Conservation (phyloP, 768 basidiomycete genomes). For the Boletellus ananas region DNA sequence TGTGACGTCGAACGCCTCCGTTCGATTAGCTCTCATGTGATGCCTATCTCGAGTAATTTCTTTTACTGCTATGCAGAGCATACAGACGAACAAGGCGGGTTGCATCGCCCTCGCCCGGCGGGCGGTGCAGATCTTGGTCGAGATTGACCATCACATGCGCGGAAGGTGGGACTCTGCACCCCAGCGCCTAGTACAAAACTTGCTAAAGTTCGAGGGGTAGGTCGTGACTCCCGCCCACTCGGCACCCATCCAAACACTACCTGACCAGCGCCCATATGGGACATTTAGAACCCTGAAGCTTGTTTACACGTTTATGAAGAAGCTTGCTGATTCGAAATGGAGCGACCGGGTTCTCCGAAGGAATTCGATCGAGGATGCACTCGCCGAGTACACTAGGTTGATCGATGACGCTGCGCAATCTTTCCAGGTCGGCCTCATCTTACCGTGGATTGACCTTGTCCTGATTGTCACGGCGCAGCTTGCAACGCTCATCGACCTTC, state of each 20-base stretch:
- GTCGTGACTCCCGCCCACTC: conserved; percentile 5
- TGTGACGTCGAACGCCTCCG: neutral
- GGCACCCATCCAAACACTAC: neutral
- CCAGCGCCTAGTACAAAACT: conserved; percentile 35
- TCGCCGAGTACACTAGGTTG: conserved; percentile 31
- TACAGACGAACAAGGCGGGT: conserved; percentile 36
- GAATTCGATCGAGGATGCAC: conserved; percentile 37
- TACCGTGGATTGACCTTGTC: neutral
- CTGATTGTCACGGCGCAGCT: conserved; percentile 29
- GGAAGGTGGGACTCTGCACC: conserved; percentile 44
- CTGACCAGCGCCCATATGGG: neutral
- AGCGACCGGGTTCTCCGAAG: conserved; percentile 38
- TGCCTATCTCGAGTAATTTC: neutral
- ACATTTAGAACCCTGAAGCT: conserved; percentile 34
- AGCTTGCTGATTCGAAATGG: conserved; percentile 40
- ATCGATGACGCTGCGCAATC: conserved; percentile 45
- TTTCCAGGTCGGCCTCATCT: conserved; percentile 37
- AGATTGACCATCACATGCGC: conserved; percentile 44
- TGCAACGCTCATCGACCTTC: conserved; percentile 45
- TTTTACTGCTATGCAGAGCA: conserved; percentile 11
- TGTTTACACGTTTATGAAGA: conserved; percentile 39
- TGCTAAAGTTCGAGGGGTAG: conserved; percentile 41
- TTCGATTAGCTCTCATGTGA: neutral
- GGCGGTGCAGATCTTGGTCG: conserved; percentile 39
- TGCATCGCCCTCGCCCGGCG: conserved; percentile 40